phyloP scores from a whole-genome alignment of 768 basidiomycete species.

The Termitomyces titanicus region DNA sequence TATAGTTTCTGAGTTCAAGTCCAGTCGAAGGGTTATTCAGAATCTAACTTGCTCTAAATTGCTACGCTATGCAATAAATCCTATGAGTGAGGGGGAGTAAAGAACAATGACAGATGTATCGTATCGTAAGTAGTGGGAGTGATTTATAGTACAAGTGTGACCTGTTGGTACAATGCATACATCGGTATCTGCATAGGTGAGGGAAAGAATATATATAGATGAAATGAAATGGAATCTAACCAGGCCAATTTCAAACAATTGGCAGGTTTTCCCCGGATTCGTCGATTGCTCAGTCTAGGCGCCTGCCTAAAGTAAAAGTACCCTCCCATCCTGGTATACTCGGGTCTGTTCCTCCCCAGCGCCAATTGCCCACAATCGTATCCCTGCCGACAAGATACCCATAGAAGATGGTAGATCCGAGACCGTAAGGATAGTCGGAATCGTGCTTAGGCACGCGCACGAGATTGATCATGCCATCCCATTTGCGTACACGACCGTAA shows the following conservation, averaged over 20 bases:
- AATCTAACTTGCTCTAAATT: too few relatives aligned
- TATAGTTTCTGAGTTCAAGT: too few relatives aligned
- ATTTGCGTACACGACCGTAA: conserved; percentile 8
- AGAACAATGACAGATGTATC: too few relatives aligned
- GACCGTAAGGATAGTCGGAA: conserved; percentile 1
- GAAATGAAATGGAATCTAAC: neutral
- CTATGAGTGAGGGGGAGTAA: too few relatives aligned
- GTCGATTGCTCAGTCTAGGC: conserved; percentile 22
- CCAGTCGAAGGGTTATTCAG: too few relatives aligned
- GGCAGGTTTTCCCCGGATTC: neutral
- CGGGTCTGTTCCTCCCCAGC: conserved; percentile 43
- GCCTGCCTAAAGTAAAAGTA: conserved; percentile 56
- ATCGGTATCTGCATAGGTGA: neutral
- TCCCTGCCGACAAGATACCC: conserved; percentile 66
- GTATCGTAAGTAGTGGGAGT: too few relatives aligned
- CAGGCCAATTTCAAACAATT: too few relatives aligned
- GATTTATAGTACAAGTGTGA: neutral
- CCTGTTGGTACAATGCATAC: neutral
- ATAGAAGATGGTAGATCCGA: conserved; percentile 49
- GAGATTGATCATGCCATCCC: conserved; percentile 6
- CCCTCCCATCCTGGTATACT: conserved; percentile 55
- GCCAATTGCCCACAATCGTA: conserved; percentile 73
- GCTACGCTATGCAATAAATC: too few relatives aligned
- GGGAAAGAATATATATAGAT: neutral
- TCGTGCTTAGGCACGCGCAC: conserved; percentile 1